Percentiles rank a stretch among this genome's conserved stretches.
Evolutionary conservation across 2,329 filamentous ascomycete species (phyloP).

Genomic region (Calonectria crousiana): DNA sequence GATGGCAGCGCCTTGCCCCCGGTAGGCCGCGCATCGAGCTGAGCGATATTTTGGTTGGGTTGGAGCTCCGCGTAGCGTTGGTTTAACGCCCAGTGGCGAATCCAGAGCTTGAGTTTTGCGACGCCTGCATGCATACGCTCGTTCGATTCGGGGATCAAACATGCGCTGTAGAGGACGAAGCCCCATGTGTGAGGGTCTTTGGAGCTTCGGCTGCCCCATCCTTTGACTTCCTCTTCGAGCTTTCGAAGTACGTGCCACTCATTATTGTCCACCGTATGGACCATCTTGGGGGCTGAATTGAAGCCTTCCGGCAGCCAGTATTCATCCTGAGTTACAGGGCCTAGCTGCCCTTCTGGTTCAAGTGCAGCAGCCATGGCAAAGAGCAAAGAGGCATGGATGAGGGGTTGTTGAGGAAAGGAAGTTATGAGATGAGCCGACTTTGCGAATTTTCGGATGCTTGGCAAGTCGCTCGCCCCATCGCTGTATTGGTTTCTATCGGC

Average conservation of each 20-base stretch:
- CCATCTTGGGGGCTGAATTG: background rate
- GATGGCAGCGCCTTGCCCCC: background rate
- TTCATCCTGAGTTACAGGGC: background rate
- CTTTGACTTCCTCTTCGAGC: background rate
- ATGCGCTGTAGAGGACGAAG: background rate
- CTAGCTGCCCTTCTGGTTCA: background rate
- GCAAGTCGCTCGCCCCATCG: too few relatives aligned
- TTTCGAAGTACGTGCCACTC: background rate
- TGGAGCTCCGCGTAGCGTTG: background rate
- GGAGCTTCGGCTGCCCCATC: background rate
- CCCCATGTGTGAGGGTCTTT: background rate
- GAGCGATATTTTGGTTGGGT: background rate
- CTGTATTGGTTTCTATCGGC: too few relatives aligned
- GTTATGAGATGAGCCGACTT: background rate
- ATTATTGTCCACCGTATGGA: background rate
- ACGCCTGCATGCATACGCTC: background rate
- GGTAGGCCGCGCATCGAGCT: background rate
- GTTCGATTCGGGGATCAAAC: background rate
- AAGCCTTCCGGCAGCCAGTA: background rate
- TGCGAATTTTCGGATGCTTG: background rate
- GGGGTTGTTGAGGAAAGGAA: background rate
- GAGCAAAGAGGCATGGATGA: background rate
- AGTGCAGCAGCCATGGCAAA: background rate
- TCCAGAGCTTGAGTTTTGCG: background rate
- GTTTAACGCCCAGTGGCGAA: background rate